Evolutionary conservation across 805 yeast genomes (phyloP).

Genomic region (Blastobotrys terrestris): DNA sequence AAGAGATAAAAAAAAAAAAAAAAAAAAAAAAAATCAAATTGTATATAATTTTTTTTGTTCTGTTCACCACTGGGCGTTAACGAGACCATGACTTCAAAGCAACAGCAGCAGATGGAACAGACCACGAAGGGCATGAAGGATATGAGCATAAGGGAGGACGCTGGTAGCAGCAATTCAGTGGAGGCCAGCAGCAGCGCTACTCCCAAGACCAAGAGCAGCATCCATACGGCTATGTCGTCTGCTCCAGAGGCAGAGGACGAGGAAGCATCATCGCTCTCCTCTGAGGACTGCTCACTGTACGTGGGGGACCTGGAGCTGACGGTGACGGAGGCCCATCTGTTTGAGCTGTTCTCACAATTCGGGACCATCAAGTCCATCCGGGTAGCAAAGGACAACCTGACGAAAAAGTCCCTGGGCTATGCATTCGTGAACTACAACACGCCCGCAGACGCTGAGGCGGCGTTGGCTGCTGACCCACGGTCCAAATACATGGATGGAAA

Average conservation of each 20-base stretch:
- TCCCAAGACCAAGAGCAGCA: too few relatives aligned
- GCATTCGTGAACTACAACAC: conserved; percentile 81
- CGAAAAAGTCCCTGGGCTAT: conserved; percentile 84
- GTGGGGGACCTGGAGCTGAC: conserved; percentile 78
- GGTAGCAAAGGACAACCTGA: conserved; percentile 84
- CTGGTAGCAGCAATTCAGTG: background rate
- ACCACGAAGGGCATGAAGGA: background rate
- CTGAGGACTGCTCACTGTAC: conserved; percentile 38
- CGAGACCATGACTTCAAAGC: background rate
- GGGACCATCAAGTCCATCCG: conserved; percentile 85
- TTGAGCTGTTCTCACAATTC: conserved; percentile 59
- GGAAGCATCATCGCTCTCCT: background rate
- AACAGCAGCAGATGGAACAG: background rate
- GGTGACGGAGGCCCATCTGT: conserved; percentile 61
- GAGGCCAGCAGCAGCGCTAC: too few relatives aligned
- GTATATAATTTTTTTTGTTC: background rate
- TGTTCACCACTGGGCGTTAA: background rate
- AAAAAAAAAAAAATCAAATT: too few relatives aligned
- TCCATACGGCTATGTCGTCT: background rate
- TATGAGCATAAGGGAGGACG: background rate
- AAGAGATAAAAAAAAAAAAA: background rate
- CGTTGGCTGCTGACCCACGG: conserved; percentile 69
- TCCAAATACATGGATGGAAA: conserved; percentile 74
- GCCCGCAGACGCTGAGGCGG: conserved; percentile 75
- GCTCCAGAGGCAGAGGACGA: background rate